A percentile compares a stretch with the other conserved stretches of the same genome.
phyloP scores from a whole-genome alignment of 1,284 basidiomycete species.

The Puccinia coronata region DNA sequence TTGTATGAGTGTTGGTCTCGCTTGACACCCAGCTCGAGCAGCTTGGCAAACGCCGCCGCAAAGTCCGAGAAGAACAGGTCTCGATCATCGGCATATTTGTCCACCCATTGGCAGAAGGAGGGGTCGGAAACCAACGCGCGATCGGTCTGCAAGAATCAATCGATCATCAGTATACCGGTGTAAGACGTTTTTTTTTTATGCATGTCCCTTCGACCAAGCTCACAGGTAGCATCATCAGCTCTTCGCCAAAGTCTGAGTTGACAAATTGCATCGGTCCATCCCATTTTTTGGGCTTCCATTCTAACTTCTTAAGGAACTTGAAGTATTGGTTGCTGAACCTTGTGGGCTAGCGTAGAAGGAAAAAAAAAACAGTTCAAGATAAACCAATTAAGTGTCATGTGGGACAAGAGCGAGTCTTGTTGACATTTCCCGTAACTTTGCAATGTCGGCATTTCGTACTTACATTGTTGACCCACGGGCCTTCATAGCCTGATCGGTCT shows the following conservation, averaged over 20 bases:
- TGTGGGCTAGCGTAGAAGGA: slow-evolving; percentile 61
- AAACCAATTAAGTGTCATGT: too few species aligned
- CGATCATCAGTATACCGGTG: slow-evolving; percentile 54
- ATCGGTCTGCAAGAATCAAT: slow-evolving; percentile 55
- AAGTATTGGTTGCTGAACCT: slow-evolving; percentile 63
- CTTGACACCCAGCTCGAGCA: slow-evolving; percentile 58
- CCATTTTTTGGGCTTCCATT: slow-evolving; percentile 64
- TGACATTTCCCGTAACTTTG: too few species aligned
- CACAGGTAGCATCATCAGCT: slow-evolving; percentile 66
- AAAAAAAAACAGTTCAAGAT: slow-evolving; percentile 49
- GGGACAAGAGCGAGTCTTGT: too few species aligned
- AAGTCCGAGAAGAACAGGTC: slow-evolving; percentile 65
- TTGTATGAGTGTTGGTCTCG: slow-evolving; percentile 25
- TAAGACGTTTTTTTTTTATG: too few species aligned
- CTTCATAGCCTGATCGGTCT: slow-evolving; percentile 62
- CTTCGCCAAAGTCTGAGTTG: slow-evolving; percentile 61
- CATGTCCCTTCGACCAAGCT: slow-evolving; percentile 53
- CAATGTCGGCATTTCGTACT: not conserved
- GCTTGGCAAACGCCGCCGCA: slow-evolving; percentile 59
- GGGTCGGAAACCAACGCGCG: slow-evolving; percentile 61
- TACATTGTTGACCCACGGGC: slow-evolving; percentile 56
- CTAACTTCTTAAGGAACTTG: slow-evolving; percentile 59
- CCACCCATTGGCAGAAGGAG: slow-evolving; percentile 60
- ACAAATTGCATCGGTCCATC: slow-evolving; percentile 63
- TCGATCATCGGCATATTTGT: slow-evolving; percentile 63